These are phyloP conservation scores for Fusarium devonianum DNA, from an alignment of 2,329 filamentous ascomycete genomes.

Conservation along the genomic window DNA sequence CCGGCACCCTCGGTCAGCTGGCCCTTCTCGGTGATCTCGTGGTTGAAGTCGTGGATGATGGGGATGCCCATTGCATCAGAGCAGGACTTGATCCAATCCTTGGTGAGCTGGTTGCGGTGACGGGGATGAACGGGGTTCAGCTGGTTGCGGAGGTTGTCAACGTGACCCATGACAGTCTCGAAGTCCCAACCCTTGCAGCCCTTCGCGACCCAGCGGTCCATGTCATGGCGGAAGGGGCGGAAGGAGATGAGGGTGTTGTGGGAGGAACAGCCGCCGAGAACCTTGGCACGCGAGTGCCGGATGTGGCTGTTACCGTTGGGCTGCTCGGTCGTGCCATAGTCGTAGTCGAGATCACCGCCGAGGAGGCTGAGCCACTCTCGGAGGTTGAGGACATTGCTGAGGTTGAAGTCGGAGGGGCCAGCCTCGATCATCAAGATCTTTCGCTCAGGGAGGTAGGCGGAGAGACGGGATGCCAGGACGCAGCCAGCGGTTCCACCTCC, in stretches of 20 bases:
- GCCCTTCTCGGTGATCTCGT: slow-evolving; percentile 77
- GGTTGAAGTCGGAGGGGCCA: slow-evolving; percentile 87
- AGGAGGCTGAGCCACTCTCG: slow-evolving; percentile 87
- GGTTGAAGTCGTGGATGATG: slow-evolving; percentile 84
- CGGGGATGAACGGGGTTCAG: slow-evolving; percentile 85
- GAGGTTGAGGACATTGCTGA: slow-evolving; percentile 84
- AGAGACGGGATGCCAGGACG: slow-evolving; percentile 80
- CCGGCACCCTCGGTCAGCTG: slow-evolving; percentile 78
- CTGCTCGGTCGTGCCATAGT: slow-evolving; percentile 89
- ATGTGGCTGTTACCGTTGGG: slow-evolving; percentile 92
- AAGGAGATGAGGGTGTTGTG: slow-evolving; percentile 96
- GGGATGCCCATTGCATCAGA: slow-evolving; percentile 81
- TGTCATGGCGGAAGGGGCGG: slow-evolving; percentile 88
- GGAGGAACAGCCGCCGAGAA: slow-evolving; percentile 89
- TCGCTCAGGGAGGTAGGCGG: slow-evolving; percentile 84
- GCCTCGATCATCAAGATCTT: slow-evolving; percentile 85
- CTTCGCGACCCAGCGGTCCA: slow-evolving; percentile 81
- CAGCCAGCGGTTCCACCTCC: slow-evolving; percentile 88
- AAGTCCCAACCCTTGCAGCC: slow-evolving; percentile 89
- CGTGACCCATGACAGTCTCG: slow-evolving; percentile 79
- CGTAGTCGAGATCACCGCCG: slow-evolving; percentile 88
- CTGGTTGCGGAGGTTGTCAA: slow-evolving; percentile 88
- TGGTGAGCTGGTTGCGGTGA: slow-evolving; percentile 89
- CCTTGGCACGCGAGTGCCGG: slow-evolving; percentile 90
- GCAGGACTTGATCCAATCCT: slow-evolving; percentile 87